Base-by-base conservation (phyloP, 306 rosid genomes). In the Malus fusca region DNA sequence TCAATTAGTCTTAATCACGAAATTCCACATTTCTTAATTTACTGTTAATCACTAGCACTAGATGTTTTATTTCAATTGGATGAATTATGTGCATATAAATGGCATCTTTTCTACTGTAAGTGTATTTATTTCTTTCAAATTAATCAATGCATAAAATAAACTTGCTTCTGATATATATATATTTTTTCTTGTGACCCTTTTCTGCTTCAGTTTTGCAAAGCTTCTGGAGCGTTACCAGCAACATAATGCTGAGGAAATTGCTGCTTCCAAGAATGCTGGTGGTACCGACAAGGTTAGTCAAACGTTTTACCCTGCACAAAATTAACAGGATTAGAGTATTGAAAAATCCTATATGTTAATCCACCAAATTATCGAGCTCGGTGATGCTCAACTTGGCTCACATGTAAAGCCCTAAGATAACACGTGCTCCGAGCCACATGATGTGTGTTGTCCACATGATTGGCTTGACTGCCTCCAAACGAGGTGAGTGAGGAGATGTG, bases 211-310 rank as follows among this genome's bases (percentile, higher is more conserved):
- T 23, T 3, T 66, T 30, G 79, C 30, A 44, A 74, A 66, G 33
- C 61, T 74, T 60, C 44, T 79, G 1, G 79, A 79, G 75, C 83
- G 79, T 9, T 79, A 79, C 44, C 59, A 26, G 44, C 18, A 23
- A 17, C 79, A 74, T 33, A 75, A 6, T 15, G 78, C 48, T 14
- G 74, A 79, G 51, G 70, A 68, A 48, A 19, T 8, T 28, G 75
- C 74, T 6, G 55, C 2, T 19, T 5, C 75, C 75, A 59, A 74
- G 63, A 58, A 31, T 67, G 62, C 25, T 42, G 33, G 28, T 42
- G 13, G 46, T 55, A 28, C 68, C 17, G 43, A 13, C 48, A 48
- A 68, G 83, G 83, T 79, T 48, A 31, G 83, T 66, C 30, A 42
- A 53, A 2, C 58, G 2, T 73, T 56, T 72, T 13, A 11, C 35